Base-by-base conservation (phyloP, 2,329 filamentous ascomycete genomes). In the Trichophyton equinum region DNA sequence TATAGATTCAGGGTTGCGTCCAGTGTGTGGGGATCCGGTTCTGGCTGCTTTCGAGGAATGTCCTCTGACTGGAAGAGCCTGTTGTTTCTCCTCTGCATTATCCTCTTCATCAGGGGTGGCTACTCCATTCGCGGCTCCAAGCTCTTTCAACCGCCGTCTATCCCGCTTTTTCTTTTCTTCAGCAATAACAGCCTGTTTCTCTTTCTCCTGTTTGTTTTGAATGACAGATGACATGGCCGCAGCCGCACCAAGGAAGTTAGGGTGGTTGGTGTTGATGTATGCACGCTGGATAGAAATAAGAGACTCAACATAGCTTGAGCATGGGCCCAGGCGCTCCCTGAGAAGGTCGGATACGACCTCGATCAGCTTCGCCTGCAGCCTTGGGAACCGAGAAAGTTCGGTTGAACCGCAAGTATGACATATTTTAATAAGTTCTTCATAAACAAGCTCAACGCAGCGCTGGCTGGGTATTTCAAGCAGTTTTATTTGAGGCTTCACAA, bases 261-360 rank as follows among this genome's bases (percentile, higher is more conserved):
- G 94, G 72, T 99, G 94, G 71, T 99, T 99, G 47, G 94, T 99
- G 78, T 99, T 99, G 77, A 99, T 97, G 75, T 99, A 99, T 20
- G 94, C 94, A 66, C 94, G 84, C 75, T 99, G 94, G 63, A 99
- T 99, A 27, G 94, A 88, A 66, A 99, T 99, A 64, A 99, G 81
- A 46, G 92, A 97, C 74, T 96, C 94, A 49, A 99, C 94, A 67
- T 99, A 99, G 59, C 77, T 82, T 1, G 92, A 95, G 61, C 88
- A 85, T 9, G 94, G 94, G 1, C 94, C 94, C 4, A 99, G 81
- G 63, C 92, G 84, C 76, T 99, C 94, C 60, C 94, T 86, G 58
- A 99, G 81, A 51, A 99, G 84, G 72, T 99, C 94, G 5, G 94
- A 97, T 1, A 99, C 94, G 18, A 96, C 92, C 75, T 99, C 94